A percentile compares a stretch with the other conserved stretches of the same genome.
Evolutionary conservation across 371 early-diverging fungal genomes (phyloP).

Genomic region (Capillidium rhysosporum): DNA sequence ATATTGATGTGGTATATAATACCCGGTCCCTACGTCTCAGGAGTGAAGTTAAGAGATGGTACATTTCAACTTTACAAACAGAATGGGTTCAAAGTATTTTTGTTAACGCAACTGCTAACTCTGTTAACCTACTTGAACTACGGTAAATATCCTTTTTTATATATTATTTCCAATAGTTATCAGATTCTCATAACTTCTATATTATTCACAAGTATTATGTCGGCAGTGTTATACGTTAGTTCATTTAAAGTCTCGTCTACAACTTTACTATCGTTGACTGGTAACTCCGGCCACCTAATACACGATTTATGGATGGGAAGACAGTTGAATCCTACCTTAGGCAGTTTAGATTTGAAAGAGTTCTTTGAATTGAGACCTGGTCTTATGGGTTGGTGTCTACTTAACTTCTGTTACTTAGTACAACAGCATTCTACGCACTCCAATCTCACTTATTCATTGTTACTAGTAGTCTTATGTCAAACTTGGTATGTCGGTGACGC

Average conservation of each 20-base stretch:
- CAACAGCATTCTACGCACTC: conserved; percentile 43
- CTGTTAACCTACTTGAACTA: conserved; percentile 13
- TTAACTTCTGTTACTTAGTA: conserved; percentile 52
- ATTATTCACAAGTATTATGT: conserved; percentile 34
- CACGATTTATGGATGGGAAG: conserved; percentile 80
- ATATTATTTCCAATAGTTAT: conserved; percentile 48
- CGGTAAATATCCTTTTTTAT: conserved; percentile 41
- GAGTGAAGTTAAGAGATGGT: conserved; percentile 50
- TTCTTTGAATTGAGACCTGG: conserved; percentile 82
- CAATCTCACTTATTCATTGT: conserved; percentile 55
- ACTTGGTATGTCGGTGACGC: conserved; percentile 71
- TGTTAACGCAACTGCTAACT: conserved; percentile 28
- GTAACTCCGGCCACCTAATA: conserved; percentile 72
- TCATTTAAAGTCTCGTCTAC: conserved; percentile 30
- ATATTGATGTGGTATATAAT: conserved; percentile 31
- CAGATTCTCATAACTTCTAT: conserved; percentile 43
- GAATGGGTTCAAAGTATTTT: conserved; percentile 41
- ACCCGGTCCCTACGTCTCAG: conserved; percentile 48
- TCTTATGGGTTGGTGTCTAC: conserved; percentile 54
- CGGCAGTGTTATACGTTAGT: conserved; percentile 42
- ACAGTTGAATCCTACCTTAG: conserved; percentile 72
- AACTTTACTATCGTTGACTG: conserved; percentile 54
- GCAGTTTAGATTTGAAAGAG: conserved; percentile 74
- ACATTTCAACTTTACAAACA: conserved; percentile 41
- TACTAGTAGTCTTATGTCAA: conserved; percentile 51